phyloP scores from a whole-genome alignment of 2,329 filamentous ascomycete genomes.

The Colletotrichum truncatum region DNA sequence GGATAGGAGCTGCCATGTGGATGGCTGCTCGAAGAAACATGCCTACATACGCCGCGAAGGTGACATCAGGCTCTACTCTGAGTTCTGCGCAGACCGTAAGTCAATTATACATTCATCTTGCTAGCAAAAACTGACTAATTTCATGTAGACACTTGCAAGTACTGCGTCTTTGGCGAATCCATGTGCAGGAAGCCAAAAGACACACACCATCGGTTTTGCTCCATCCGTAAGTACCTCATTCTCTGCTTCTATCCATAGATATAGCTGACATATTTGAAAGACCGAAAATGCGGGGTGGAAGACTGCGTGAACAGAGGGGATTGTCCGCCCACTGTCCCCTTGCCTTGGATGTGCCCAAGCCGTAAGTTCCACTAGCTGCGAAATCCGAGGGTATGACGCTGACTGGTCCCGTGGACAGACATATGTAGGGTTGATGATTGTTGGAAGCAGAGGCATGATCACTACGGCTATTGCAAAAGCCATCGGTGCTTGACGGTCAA shows the following conservation, averaged over 20 bases:
- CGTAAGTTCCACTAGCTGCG: constrained; percentile 7
- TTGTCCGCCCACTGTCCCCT: constrained; percentile 5
- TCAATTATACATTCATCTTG: neutral
- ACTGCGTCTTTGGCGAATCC: constrained; percentile 4
- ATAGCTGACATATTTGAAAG: constrained; percentile 1
- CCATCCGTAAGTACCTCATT: neutral
- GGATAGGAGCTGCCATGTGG: constrained; percentile 14
- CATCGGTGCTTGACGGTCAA: constrained; percentile 12
- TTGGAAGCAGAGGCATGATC: constrained; percentile 11
- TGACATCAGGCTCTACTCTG: constrained; percentile 19
- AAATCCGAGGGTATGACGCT: neutral
- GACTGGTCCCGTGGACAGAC: constrained; percentile 3
- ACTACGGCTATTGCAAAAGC: constrained; percentile 15
- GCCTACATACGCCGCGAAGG: constrained; percentile 19
- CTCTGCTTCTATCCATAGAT: neutral
- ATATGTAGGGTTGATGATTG: constrained; percentile 12
- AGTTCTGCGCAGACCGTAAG: constrained; percentile 26
- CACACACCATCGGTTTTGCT: constrained; percentile 12
- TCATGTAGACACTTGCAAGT: constrained; percentile 16
- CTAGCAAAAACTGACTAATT: neutral
- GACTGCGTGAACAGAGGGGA: constrained; percentile 13
- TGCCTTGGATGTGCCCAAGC: constrained; percentile 26
- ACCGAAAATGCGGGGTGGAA: constrained; percentile 15
- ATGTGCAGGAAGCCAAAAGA: constrained; percentile 27
- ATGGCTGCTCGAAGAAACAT: constrained; percentile 24